Evolutionary conservation across 495 filamentous ascomycete genomes (phyloP), one percentile per base, ranked within the genome.

Genomic region (Hypoxylon crocopeplum): DNA sequence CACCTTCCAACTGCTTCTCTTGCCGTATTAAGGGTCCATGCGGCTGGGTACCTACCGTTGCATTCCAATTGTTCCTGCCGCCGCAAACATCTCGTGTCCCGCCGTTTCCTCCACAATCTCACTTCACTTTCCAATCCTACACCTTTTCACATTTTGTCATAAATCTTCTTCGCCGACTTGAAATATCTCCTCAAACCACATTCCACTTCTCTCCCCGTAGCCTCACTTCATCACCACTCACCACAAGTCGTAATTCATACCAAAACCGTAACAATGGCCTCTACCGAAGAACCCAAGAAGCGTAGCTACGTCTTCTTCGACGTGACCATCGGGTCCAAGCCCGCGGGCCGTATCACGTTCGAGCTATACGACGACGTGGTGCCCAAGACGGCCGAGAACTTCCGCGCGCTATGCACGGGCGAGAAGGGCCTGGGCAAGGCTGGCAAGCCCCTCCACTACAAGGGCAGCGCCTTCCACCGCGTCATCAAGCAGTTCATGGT

Each of bases 401-500:
- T 99, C 84, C 91, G 91, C 74, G 85, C 87, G 58, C 87, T 99
- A 42, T 98, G 94, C 82, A 97, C 91, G n/a, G 85, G 84, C 36
- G 89, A 95, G 81, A 86, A 96, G 75, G 93, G 93, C 21, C 63
- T 85, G 40, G 91, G 92, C 42, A 92, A 88, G 64, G 75, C 84
- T 50, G 92, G 92, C 71, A 93, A 95, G 78, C 89, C 87, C 32
- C 81, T 99, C 53, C 88, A 87, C 73, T 99, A 91, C 87, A 92
- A 94, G 77, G 91, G 88, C 68, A 93, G 89, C 48, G 71, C 56
- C 55, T 99, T 99, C 86, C 94, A 99, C 82, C 90, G 94, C 55
- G 86, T 99, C 64, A 99, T 99, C 79, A 96, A 96, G 75, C 75
- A 88, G 57, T 99, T 99, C 82, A 99, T 99, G 94, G 90, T 97